phyloP scores from a whole-genome alignment of 768 basidiomycete genomes.

The Pisolithus microcarpus region DNA sequence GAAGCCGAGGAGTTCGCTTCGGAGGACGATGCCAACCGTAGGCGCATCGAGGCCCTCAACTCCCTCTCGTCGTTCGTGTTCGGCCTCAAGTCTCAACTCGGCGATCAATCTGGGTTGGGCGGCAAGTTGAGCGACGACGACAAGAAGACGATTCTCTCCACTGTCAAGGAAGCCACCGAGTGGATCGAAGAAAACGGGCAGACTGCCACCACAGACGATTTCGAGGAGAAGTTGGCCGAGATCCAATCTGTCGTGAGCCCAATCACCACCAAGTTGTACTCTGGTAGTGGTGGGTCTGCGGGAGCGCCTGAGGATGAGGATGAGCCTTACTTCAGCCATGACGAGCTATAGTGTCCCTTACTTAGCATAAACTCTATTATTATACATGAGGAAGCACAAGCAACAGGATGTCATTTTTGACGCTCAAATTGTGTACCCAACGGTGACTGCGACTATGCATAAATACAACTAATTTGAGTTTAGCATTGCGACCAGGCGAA shows the following conservation, averaged over 20 bases:
- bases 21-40: constrained; percentile 73
- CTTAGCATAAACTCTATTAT: background rate
- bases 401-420: too few relatives aligned
- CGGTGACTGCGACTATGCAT: too few relatives aligned
- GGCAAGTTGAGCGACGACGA: constrained; percentile 78
- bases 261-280: constrained; percentile 79
- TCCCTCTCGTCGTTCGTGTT: constrained; percentile 75
- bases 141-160: constrained; percentile 73
- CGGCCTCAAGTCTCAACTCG: constrained; percentile 80
- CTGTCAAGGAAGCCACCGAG: constrained; percentile 82
- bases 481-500: too few relatives aligned
- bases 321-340: constrained; percentile 40
- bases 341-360: constrained; percentile 38
- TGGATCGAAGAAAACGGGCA: constrained; percentile 87
- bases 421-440: too few relatives aligned
- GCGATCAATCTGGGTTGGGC: constrained; percentile 84
- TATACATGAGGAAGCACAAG: background rate
- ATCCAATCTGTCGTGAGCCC: constrained; percentile 72
- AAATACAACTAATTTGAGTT: too few relatives aligned
- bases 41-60: constrained; percentile 83
- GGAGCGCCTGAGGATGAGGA: constrained; percentile 31
- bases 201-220: constrained; percentile 72
- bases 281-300: constrained; percentile 25
- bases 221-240: constrained; percentile 84
- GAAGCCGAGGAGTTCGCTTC: constrained; percentile 88